Conservation (phyloP, 768 basidiomycete species). For the Mycena capillaripes region DNA sequence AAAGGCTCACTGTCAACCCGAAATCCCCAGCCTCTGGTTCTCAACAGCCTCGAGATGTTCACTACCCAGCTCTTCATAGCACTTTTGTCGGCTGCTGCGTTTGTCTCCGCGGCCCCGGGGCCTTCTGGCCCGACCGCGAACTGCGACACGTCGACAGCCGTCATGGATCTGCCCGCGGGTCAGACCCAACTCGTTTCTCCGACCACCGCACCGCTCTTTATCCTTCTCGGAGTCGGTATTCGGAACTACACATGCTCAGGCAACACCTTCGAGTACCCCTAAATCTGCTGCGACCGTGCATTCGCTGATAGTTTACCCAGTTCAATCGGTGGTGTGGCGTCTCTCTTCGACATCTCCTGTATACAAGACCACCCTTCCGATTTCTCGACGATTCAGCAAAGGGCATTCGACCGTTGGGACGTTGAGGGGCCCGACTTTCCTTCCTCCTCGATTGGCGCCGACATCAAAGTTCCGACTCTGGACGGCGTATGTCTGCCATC, state of each 20-base stretch:
- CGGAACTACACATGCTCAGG: conserved; percentile 17
- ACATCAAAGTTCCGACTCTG: neutral
- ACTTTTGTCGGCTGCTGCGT: conserved; percentile 1
- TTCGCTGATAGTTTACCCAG: neutral
- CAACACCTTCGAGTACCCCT: conserved; percentile 2
- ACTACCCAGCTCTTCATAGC: conserved; percentile 3
- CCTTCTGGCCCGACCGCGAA: neutral
- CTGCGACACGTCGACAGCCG: conserved; percentile 9
- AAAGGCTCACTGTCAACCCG: conserved; percentile 4
- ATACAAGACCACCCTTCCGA: neutral
- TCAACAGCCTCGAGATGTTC: conserved; percentile 15
- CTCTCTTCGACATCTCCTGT: conserved; percentile 23
- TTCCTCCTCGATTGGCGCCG: neutral
- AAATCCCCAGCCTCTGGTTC: conserved; percentile 10
- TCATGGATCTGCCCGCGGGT: conserved; percentile 10
- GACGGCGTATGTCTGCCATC: conserved; percentile 6
- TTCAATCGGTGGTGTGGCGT: conserved; percentile 18
- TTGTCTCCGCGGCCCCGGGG: conserved; percentile 7
- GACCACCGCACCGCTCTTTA: conserved; percentile 10
- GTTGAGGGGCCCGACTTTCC: neutral
- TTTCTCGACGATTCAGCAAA: neutral
- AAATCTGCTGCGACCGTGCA: neutral
- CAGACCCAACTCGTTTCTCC: conserved; percentile 18
- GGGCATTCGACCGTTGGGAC: neutral
- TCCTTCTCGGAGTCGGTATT: conserved; percentile 11